These are phyloP conservation scores for Chaetothyriales sp. DNA, from an alignment of 2,329 filamentous ascomycete species.

Conservation along the genomic window DNA sequence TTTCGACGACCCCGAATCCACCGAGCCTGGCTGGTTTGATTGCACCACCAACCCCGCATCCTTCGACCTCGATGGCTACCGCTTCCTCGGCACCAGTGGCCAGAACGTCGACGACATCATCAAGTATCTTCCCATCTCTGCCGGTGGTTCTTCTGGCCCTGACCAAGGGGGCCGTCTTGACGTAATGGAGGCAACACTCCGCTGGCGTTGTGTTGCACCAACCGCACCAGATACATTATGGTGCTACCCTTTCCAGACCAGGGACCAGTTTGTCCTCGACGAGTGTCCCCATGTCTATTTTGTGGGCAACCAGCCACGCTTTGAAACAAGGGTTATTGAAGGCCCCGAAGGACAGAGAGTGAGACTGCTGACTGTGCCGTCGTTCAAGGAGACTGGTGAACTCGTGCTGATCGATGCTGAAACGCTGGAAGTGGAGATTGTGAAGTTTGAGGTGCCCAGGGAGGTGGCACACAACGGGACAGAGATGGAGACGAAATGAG, in stretches of 20 bases:
- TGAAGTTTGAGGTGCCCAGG: conserved; percentile 40
- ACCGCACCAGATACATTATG: conserved; percentile 95
- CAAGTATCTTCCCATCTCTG: conserved; percentile 57
- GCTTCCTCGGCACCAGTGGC: conserved; percentile 71
- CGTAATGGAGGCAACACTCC: conserved; percentile 88
- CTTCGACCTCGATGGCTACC: conserved; percentile 79
- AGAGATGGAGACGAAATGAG: no score
- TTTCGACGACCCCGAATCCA: conserved; percentile 25
- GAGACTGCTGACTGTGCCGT: conserved; percentile 68
- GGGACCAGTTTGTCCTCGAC: conserved; percentile 79
- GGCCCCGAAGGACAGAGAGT: conserved; percentile 53
- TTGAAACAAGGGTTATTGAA: conserved; percentile 57
- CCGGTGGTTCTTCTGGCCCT: conserved; percentile 19
- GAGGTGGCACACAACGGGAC: no score
- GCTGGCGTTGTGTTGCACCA: conserved; percentile 82
- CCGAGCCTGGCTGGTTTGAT: conserved; percentile 63
- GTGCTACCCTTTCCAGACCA: conserved; percentile 91
- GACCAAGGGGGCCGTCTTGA: conserved; percentile 49
- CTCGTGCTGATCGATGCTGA: conserved; percentile 75
- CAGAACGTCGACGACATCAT: conserved; percentile 91
- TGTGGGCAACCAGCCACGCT: conserved; percentile 68
- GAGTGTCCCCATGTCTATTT: conserved; percentile 85
- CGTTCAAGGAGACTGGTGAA: conserved; percentile 64
- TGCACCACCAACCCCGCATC: conserved; percentile 88
- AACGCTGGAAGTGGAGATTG: conserved; percentile 61